Percentiles rank a stretch among this genome's conserved stretches.
These are phyloP conservation scores for Xylaria venustula DNA, from an alignment of 495 filamentous ascomycete species.

Conservation along the genomic window DNA sequence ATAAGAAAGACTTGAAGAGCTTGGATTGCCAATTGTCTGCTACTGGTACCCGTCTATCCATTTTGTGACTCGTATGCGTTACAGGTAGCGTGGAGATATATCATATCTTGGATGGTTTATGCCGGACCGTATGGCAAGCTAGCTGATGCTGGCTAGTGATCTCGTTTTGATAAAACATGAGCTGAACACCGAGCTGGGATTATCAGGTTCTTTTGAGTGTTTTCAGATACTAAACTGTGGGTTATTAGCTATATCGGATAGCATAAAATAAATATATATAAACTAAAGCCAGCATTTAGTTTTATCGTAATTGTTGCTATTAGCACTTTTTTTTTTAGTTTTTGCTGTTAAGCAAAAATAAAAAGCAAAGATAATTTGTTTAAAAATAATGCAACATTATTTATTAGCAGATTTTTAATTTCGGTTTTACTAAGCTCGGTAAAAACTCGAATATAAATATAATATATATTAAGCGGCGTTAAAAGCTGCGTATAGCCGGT, in stretches of 20 bases:
- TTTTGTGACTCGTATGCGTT: no score
- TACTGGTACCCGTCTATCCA: no score
- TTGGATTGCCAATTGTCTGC: no score
- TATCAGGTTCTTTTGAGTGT: no score
- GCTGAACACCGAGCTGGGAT: no score
- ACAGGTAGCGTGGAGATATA: no score
- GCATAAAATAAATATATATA: not conserved
- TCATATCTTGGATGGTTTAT: no score
- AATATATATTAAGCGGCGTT: not conserved
- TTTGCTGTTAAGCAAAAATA: not conserved
- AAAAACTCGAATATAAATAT: not conserved
- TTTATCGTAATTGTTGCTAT: not conserved
- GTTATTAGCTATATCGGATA: not conserved
- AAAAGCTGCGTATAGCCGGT: not conserved
- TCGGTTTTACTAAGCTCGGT: not conserved
- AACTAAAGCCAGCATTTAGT: not conserved
- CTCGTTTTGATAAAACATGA: no score
- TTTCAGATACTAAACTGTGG: no score
- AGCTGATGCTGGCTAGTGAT: no score
- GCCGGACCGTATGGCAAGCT: no score
- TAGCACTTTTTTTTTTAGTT: not conserved
- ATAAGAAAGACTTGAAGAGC: no score
- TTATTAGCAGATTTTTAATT: not conserved
- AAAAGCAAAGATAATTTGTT: not conserved
- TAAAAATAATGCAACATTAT: not conserved